Percentiles rank a stretch among this genome's conserved stretches.
Conservation (phyloP, 805 yeast species). For the Ogataea trehaloabstinens region DNA sequence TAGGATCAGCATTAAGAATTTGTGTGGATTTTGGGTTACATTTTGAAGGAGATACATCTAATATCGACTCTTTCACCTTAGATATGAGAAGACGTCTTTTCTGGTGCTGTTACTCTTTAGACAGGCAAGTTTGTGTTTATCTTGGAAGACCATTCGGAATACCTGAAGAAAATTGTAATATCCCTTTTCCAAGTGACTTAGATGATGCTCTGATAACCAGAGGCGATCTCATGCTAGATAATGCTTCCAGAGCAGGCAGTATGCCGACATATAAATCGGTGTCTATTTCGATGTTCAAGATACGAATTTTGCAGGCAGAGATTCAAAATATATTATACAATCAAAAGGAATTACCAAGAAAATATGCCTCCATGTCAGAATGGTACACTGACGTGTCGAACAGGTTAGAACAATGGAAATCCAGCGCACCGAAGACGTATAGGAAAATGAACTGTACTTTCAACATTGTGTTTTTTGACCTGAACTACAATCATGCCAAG, state of each 20-base stretch:
- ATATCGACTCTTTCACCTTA: conserved; percentile 50
- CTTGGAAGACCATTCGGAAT: conserved; percentile 87
- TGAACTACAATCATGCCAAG: conserved; percentile 76
- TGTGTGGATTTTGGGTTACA: conserved; percentile 86
- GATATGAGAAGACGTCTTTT: conserved; percentile 77
- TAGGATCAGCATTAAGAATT: conserved; percentile 76
- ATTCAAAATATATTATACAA: conserved; percentile 73
- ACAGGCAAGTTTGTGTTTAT: conserved; percentile 82
- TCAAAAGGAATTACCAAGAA: conserved; percentile 66
- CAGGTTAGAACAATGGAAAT: conserved; percentile 63
- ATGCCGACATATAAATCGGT: conserved; percentile 60
- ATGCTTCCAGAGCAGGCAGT: neutral
- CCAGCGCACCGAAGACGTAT: conserved; percentile 51
- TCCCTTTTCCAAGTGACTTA: conserved; percentile 66
- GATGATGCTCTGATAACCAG: conserved; percentile 66
- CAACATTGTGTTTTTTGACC: conserved; percentile 62
- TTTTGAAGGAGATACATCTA: conserved; percentile 46
- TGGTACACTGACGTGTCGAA: conserved; percentile 61
- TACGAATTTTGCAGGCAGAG: conserved; percentile 75
- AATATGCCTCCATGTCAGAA: conserved; percentile 46
- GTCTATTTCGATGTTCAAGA: conserved; percentile 62
- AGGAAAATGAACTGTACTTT: conserved; percentile 71
- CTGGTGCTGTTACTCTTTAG: conserved; percentile 88
- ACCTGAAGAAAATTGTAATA: conserved; percentile 74
- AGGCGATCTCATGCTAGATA: conserved; percentile 15